Evolutionary conservation across 2,329 filamentous ascomycete species (phyloP).

Genomic region (Colletotrichum euphorbiae): DNA sequence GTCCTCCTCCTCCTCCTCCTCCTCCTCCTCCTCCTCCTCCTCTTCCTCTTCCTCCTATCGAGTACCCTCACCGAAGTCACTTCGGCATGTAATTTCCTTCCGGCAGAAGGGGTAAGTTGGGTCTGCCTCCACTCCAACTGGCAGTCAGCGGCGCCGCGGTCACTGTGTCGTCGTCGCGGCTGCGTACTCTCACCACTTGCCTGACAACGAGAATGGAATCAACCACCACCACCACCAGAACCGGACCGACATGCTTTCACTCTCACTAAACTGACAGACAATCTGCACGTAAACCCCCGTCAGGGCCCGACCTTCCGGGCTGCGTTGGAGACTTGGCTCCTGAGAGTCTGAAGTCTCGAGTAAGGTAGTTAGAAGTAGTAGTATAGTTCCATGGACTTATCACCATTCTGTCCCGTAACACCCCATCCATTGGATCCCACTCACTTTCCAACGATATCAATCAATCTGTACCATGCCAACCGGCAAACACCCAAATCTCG

Average conservation of each 20-base stretch:
- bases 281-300: slow-evolving; percentile 8
- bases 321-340: neutral
- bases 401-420: neutral
- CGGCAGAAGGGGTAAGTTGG: too few species aligned
- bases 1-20: neutral
- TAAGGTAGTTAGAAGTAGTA: too few species aligned
- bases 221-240: neutral
- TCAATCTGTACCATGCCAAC: neutral
- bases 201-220: slow-evolving; percentile 25
- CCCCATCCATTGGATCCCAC: neutral
- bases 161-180: slow-evolving; percentile 2
- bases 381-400: too few species aligned
- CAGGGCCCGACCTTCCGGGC: slow-evolving; percentile 6
- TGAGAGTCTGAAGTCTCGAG: neutral
- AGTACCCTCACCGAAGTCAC: too few species aligned
- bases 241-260: neutral
- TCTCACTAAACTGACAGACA: neutral
- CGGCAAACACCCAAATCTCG: slow-evolving; percentile 5
- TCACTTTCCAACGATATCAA: neutral
- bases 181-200: slow-evolving; percentile 34
- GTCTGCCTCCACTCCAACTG: slow-evolving; percentile 11
- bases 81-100: too few species aligned
- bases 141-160: slow-evolving; percentile 13
- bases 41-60: too few species aligned
- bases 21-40: neutral